Evolutionary conservation across 108 stramenopile genomes (phyloP).

Genomic region (Cyclotella atomus): DNA sequence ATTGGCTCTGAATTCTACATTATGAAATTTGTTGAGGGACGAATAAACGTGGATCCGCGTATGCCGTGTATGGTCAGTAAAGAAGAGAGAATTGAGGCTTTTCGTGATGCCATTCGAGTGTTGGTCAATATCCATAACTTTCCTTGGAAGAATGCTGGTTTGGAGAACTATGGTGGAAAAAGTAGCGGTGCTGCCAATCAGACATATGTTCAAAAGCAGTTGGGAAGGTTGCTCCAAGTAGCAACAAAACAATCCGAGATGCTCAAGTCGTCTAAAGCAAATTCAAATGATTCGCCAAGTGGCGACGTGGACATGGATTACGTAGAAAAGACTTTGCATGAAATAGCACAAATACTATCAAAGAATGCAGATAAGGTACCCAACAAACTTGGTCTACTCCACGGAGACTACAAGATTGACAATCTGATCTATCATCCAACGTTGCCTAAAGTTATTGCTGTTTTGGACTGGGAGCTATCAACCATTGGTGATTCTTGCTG

Average conservation of each 20-base stretch:
- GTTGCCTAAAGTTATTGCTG: slow-evolving; percentile 88
- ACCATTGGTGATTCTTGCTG: slow-evolving; percentile 93
- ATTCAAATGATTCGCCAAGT: neutral
- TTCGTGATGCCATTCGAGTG: slow-evolving; percentile 70
- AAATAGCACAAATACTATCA: slow-evolving; percentile 56
- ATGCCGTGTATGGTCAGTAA: slow-evolving; percentile 61
- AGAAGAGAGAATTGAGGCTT: slow-evolving; percentile 68
- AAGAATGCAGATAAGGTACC: slow-evolving; percentile 58
- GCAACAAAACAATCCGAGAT: slow-evolving; percentile 70
- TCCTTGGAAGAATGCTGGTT: slow-evolving; percentile 58
- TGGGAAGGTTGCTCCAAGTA: slow-evolving; percentile 75
- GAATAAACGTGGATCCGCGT: slow-evolving; percentile 91
- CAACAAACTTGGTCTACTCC: slow-evolving; percentile 69
- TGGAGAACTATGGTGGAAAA: slow-evolving; percentile 73
- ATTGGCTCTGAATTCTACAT: slow-evolving; percentile 96
- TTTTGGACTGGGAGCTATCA: slow-evolving; percentile 97
- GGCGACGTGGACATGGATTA: slow-evolving; percentile 12
- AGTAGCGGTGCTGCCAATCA: slow-evolving; percentile 51
- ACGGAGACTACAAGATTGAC: slow-evolving; percentile 98
- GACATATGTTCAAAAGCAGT: slow-evolving; percentile 69
- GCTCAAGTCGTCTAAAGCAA: slow-evolving; percentile 15
- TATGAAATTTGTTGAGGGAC: slow-evolving; percentile 93
- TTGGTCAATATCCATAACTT: slow-evolving; percentile 82
- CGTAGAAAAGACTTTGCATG: slow-evolving; percentile 29
- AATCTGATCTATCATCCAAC: slow-evolving; percentile 94